Percentiles rank a stretch among this genome's conserved stretches.
Conservation (phyloP, 2,329 filamentous ascomycete species). For the Trichoderma afroharzianum region DNA sequence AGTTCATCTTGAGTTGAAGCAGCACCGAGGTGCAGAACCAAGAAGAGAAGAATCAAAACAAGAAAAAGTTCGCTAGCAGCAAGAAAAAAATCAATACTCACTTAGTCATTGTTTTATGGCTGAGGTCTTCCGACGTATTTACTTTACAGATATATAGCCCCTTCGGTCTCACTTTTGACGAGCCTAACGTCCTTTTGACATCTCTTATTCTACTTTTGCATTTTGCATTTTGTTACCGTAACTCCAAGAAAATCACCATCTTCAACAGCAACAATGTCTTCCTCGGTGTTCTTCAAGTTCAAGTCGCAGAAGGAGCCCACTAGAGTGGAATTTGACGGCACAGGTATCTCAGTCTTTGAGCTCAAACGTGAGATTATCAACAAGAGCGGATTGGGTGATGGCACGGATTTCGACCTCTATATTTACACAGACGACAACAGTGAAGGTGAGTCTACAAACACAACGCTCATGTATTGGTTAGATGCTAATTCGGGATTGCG, state of each 20-base stretch:
- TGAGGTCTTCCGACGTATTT: constrained; percentile 20
- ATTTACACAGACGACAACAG: constrained; percentile 90
- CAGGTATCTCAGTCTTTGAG: constrained; percentile 96
- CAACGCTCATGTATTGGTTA: not conserved
- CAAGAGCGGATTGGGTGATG: constrained; percentile 89
- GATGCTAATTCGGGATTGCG: constrained; percentile 26
- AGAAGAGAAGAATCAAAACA: constrained; percentile 26
- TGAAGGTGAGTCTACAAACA: constrained; percentile 64
- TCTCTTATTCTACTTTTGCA: constrained; percentile 21
- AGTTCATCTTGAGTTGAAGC: constrained; percentile 36
- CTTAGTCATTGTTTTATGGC: constrained; percentile 30
- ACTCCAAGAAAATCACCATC: constrained; percentile 21
- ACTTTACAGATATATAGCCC: constrained; percentile 16
- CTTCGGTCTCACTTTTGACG: constrained; percentile 11
- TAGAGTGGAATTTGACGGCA: constrained; percentile 93
- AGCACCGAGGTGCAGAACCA: constrained; percentile 38
- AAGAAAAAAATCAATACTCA: constrained; percentile 30
- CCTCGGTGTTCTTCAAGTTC: constrained; percentile 99
- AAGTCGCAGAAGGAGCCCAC: constrained; percentile 96
- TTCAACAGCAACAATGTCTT: constrained; percentile 66
- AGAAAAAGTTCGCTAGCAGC: constrained; percentile 23
- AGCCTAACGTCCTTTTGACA: constrained; percentile 16
- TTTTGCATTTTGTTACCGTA: constrained; percentile 21
- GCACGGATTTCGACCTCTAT: constrained; percentile 91
- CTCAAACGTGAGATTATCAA: constrained; percentile 98